phyloP scores from a whole-genome alignment of 2,329 filamentous ascomycete genomes.

The Penicillium griseofulvum region DNA sequence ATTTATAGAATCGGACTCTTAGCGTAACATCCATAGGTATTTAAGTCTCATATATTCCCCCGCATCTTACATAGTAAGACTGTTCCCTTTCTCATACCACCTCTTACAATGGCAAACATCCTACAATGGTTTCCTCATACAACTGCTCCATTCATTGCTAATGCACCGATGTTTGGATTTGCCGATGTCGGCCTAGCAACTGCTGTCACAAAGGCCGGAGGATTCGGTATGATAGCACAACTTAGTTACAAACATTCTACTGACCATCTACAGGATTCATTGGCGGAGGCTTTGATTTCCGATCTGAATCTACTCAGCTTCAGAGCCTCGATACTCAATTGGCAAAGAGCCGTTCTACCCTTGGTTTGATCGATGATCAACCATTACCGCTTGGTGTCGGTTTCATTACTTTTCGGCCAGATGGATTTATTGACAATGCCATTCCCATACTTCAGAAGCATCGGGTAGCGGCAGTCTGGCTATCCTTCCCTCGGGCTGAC shows the following conservation, averaged over 20 bases:
- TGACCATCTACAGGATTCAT: constrained; percentile 18
- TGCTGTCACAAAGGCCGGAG: constrained; percentile 18
- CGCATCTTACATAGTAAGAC: background rate
- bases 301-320: constrained; percentile 14
- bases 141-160: constrained; percentile 21
- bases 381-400: constrained; percentile 58
- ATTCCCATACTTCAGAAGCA: constrained; percentile 54
- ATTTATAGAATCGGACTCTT: background rate
- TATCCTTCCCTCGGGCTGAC: constrained; percentile 58
- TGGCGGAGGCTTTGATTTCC: constrained; percentile 21
- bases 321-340: constrained; percentile 13
- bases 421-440: constrained; percentile 28
- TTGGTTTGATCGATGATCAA: background rate
- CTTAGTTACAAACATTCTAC: background rate
- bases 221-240: constrained; percentile 14
- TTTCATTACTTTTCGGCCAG: constrained; percentile 56
- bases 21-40: background rate
- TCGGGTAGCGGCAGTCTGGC: constrained; percentile 61
- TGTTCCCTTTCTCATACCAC: background rate
- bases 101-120: background rate
- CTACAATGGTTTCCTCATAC: constrained; percentile 19
- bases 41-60: background rate
- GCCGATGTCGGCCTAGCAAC: constrained; percentile 15
- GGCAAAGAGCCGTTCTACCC: constrained; percentile 7
- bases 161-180: constrained; percentile 25